These are phyloP conservation scores for Wolfiporia cocos DNA, from an alignment of 1,284 basidiomycete genomes.

Conservation along the genomic window DNA sequence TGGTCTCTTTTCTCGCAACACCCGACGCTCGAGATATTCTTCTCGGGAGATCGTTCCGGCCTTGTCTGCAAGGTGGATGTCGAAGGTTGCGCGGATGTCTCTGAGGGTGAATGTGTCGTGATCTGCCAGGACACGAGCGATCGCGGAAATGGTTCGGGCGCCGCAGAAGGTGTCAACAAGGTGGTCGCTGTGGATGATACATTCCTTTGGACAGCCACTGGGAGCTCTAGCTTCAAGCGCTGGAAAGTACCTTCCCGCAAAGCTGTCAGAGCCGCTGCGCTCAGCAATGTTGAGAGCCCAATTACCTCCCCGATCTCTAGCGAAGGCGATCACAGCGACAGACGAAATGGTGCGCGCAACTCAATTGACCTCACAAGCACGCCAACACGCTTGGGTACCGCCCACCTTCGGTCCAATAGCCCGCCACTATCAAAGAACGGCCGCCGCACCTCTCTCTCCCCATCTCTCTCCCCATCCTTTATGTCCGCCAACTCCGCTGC, in stretches of 20 bases:
- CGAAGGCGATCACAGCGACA: conserved; percentile 14
- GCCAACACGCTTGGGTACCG: conserved; percentile 9
- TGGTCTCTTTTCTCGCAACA: conserved; percentile 91
- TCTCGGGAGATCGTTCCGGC: conserved; percentile 92
- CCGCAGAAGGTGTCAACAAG: conserved; percentile 74
- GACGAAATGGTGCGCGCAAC: conserved; percentile 16
- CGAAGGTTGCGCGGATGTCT: conserved; percentile 72
- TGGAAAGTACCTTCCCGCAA: conserved; percentile 64
- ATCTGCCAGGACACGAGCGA: conserved; percentile 60
- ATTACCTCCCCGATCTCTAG: conserved; percentile 12
- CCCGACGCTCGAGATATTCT: conserved; percentile 87
- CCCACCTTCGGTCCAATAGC: conserved; percentile 6
- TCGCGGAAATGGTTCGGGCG: conserved; percentile 18
- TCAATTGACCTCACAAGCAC: conserved; percentile 18
- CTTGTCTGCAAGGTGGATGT: conserved; percentile 89
- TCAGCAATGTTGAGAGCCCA: conserved; percentile 22
- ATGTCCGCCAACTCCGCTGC: conserved; percentile 7
- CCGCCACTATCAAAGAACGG: conserved; percentile 10
- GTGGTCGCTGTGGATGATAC: conserved; percentile 84
- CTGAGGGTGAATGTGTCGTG: conserved; percentile 86
- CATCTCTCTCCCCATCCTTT: conserved; percentile 14
- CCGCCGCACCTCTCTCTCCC: conserved; percentile 8
- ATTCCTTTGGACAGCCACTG: conserved; percentile 88
- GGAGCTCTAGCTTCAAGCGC: conserved; percentile 72
- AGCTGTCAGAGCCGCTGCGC: conserved; percentile 28